These are phyloP conservation scores for Epichloe amarillans DNA, from an alignment of 2,329 filamentous ascomycete genomes.

Conservation along the genomic window DNA sequence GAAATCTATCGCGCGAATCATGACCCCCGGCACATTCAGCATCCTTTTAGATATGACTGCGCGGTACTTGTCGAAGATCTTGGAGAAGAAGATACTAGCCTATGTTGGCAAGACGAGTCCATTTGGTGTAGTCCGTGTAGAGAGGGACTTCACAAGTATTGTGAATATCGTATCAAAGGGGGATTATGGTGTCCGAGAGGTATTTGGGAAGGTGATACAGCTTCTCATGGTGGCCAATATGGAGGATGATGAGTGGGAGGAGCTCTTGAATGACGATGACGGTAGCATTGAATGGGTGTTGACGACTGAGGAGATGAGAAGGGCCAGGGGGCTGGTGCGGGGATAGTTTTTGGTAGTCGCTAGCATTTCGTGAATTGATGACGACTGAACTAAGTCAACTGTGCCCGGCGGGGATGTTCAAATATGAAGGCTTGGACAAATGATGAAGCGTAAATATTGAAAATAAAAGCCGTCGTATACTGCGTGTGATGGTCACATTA, in stretches of 20 bases:
- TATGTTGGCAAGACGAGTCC: slow-evolving; percentile 69
- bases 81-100: slow-evolving; percentile 80
- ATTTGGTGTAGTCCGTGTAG: slow-evolving; percentile 68
- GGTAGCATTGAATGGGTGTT: slow-evolving; percentile 61
- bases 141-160: slow-evolving; percentile 70
- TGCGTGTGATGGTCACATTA: no score
- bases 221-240: slow-evolving; percentile 81
- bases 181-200: slow-evolving; percentile 64
- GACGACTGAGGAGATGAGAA: slow-evolving; percentile 58
- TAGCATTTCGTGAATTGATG: background rate
- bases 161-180: slow-evolving; percentile 51
- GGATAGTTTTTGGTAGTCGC: background rate
- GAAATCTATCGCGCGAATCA: slow-evolving; percentile 68
- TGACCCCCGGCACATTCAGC: slow-evolving; percentile 68
- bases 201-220: slow-evolving; percentile 64
- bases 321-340: slow-evolving; percentile 54
- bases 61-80: slow-evolving; percentile 57
- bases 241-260: slow-evolving; percentile 93
- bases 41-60: slow-evolving; percentile 64
- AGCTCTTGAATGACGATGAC: slow-evolving; percentile 41
- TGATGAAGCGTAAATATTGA: no score
- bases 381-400: no score
- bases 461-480: no score
- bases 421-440: no score
- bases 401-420: background rate